These are phyloP conservation scores for Nakaseomyces bracarensis DNA, from an alignment of 1,139 yeast species.

Conservation along the genomic window DNA sequence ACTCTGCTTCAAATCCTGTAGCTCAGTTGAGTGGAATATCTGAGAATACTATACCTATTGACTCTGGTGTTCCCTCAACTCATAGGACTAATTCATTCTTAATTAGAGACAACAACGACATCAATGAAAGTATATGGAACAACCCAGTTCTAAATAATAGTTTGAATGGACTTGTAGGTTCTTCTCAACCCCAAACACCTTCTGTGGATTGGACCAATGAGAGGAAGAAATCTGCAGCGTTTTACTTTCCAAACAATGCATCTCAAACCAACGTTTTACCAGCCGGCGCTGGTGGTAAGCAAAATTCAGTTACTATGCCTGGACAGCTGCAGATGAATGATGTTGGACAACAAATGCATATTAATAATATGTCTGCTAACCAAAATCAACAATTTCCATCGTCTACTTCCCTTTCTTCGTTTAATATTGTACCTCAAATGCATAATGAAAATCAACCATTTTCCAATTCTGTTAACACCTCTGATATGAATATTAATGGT, in stretches of 20 bases:
- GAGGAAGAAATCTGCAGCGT: constrained; percentile 5
- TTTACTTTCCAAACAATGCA: constrained; percentile 4
- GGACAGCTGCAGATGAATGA: constrained; percentile 2
- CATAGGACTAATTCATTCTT: constrained; percentile 47
- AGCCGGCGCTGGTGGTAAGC: not conserved
- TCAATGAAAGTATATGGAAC: constrained; percentile 41
- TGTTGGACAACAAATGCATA: constrained; percentile 1
- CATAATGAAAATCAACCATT: not conserved
- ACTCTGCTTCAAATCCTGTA: not conserved
- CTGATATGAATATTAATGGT: constrained; percentile 7
- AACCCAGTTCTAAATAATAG: constrained; percentile 33
- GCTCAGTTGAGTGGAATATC: constrained; percentile 3
- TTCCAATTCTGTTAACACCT: not conserved
- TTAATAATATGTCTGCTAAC: not conserved
- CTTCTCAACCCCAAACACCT: constrained; percentile 6
- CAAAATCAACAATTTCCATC: constrained; percentile 3
- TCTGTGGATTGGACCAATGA: constrained; percentile 6
- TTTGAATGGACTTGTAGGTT: constrained; percentile 1
- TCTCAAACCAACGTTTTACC: not conserved
- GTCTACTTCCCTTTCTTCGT: constrained; percentile 4
- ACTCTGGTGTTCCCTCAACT: constrained; percentile 11
- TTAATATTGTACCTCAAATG: constrained; percentile 4
- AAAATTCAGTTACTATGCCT: not conserved
- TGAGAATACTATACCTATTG: constrained; percentile 2
- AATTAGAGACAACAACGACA: constrained; percentile 44